Evolutionary conservation across 2,329 filamentous ascomycete species (phyloP), one percentile per base, ranked within the genome.

Genomic region (Cytospora schulzeri): DNA sequence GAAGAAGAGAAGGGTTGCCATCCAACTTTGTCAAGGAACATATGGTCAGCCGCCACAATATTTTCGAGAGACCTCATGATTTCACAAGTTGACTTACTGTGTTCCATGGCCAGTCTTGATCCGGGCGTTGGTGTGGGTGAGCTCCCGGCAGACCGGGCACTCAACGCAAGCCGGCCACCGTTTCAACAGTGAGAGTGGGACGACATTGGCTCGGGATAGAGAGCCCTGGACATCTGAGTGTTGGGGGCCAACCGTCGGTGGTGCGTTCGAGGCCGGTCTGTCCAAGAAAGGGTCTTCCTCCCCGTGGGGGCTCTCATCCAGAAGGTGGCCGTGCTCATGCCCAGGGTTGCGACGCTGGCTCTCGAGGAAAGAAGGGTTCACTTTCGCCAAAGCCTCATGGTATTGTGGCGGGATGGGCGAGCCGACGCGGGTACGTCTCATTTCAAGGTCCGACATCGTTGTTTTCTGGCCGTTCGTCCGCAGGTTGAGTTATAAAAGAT

Each of bases 161-260:
- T 66, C 56, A 29, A 66, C 61, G 33, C 59, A 33, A n/a, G 55
- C 64, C 14, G 60, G 38, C 64, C 64, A 64, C 26, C 64, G 50
- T 12, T 55, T 60, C 2, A 66, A 50, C 33, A 64, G 61, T 1
- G 64, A 53, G 14, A 66, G 3, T 2, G 64, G 64, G 33, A 66
- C 61, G 17, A 64, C 61, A n/a, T 66, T 60, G 15, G 59, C 83
- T 85, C 64, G 91, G 91, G 66, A 96, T 7, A 38, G 35, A 4
- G 11, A 17, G 35, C 35, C 35, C 31, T 8, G 31, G 31, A 33
- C 6, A 8, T 12, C 11, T 12, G 31, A 2, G 31, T 11, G 29
- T 4, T 29, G 29, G 29, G 29, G 29, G 8, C 4, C 29, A 8
- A 8, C 29, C 29, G 29, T 8, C 8, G 29, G 29, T 4, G 4